Percentiles rank a stretch among this genome's conserved stretches.
phyloP scores from a whole-genome alignment of 176 grass and related monocot genomes.

The Ananas comosus region DNA sequence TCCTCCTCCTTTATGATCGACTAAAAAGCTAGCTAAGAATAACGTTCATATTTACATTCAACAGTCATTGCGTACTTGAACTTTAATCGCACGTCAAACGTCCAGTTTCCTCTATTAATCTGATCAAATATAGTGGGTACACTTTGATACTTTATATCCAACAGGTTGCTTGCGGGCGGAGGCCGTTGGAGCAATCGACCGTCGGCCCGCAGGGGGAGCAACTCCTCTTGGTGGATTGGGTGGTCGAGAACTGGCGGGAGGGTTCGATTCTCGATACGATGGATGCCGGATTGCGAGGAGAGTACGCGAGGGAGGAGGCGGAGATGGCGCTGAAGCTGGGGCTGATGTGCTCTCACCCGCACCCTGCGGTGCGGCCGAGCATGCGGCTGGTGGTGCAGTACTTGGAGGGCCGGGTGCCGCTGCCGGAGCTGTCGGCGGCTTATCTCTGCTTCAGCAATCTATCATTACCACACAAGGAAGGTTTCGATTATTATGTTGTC shows the following conservation, averaged over 20 bases:
- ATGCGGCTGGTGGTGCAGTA: conserved; percentile 39
- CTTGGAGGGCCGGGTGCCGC: conserved; percentile 16
- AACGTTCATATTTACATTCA: too few relatives aligned
- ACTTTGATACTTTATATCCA: too few relatives aligned
- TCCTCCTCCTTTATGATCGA: too few relatives aligned
- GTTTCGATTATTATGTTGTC: conserved; percentile 14
- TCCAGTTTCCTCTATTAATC: too few relatives aligned
- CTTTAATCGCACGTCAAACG: too few relatives aligned
- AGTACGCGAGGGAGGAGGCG: conserved; percentile 18
- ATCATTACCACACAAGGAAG: conserved; percentile 3
- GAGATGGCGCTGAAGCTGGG: conserved; percentile 30
- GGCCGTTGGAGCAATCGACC: conserved; percentile 14
- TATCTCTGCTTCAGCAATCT: conserved; percentile 13
- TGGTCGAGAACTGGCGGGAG: conserved; percentile 27
- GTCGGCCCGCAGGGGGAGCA: not conserved
- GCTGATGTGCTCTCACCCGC: conserved; percentile 41
- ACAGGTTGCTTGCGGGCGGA: conserved; percentile 30
- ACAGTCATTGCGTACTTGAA: too few relatives aligned
- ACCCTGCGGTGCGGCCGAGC: conserved; percentile 19
- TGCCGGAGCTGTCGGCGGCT: conserved; percentile 21
- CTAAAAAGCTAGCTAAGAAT: too few relatives aligned
- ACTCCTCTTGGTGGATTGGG: conserved; percentile 19
- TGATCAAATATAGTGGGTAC: too few relatives aligned
- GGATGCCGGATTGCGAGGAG: conserved; percentile 22
- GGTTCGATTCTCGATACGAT: conserved; percentile 13